These are phyloP conservation scores for Penicillium nucicola DNA, from an alignment of 495 filamentous ascomycete species.

Conservation along the genomic window DNA sequence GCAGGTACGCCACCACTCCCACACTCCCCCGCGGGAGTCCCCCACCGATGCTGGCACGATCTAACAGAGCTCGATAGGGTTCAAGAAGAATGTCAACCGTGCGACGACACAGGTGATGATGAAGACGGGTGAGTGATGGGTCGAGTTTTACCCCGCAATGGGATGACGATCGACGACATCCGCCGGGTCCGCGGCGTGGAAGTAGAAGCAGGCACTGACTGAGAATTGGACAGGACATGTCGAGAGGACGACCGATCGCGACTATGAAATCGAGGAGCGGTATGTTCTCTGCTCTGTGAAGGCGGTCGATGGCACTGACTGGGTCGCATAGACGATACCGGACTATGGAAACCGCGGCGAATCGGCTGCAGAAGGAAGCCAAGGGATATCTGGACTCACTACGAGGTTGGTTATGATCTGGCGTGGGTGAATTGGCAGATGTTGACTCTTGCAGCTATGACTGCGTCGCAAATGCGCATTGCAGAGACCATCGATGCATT, in stretches of 20 bases:
- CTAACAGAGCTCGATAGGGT: slow-evolving; percentile 53
- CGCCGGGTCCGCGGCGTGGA: too few relatives aligned
- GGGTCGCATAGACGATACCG: slow-evolving; percentile 68
- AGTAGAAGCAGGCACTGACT: neutral
- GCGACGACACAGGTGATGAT: slow-evolving; percentile 99
- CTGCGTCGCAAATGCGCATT: slow-evolving; percentile 98
- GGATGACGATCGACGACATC: slow-evolving; percentile 6
- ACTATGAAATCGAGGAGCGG: slow-evolving; percentile 98
- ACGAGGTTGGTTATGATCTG: slow-evolving; percentile 54
- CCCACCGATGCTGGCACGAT: slow-evolving; percentile 1
- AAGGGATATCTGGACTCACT: slow-evolving; percentile 96
- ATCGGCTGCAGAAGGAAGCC: slow-evolving; percentile 91
- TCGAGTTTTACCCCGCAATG: slow-evolving; percentile 20
- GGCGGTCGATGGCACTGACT: neutral
- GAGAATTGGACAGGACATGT: slow-evolving; percentile 67
- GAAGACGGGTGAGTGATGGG: slow-evolving; percentile 72
- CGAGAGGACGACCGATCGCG: slow-evolving; percentile 94
- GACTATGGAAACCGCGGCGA: slow-evolving; percentile 91
- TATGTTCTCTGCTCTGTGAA: slow-evolving; percentile 33
- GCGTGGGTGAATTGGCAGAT: neutral
- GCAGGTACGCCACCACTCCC: slow-evolving; percentile 44
- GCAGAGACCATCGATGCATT: slow-evolving; percentile 99
- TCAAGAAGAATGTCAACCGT: slow-evolving; percentile 98
- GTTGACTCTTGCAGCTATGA: slow-evolving; percentile 69
- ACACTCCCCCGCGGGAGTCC: neutral